Conservation (phyloP, 2,329 filamentous ascomycete species). For the Penicillium glabrum region DNA sequence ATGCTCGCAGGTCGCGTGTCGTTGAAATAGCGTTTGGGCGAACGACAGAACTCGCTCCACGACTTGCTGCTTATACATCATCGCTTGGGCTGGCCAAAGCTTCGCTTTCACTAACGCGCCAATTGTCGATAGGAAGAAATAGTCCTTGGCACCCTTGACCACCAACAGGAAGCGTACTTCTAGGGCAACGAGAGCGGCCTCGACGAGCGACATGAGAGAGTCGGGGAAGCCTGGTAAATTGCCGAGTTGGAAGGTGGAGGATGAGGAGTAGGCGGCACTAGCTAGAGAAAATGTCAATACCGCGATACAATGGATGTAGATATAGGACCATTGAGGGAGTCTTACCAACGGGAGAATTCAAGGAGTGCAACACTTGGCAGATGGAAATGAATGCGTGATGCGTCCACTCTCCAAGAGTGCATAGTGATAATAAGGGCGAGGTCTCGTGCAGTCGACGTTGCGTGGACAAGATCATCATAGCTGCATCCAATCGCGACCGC, state of each 20-base stretch:
- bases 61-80: constrained; percentile 35
- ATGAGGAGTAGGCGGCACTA: not conserved
- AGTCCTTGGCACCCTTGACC: constrained; percentile 40
- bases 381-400: constrained; percentile 39
- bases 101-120: constrained; percentile 35
- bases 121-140: constrained; percentile 41
- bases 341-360: constrained; percentile 25
- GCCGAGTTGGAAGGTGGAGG: constrained; percentile 22
- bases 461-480: constrained; percentile 37
- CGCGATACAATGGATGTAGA: not conserved
- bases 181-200: constrained; percentile 29
- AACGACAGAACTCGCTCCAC: constrained; percentile 37
- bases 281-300: constrained; percentile 9
- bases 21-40: constrained; percentile 35
- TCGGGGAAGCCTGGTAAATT: constrained; percentile 33
- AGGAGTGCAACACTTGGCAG: constrained; percentile 36
- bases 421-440: constrained; percentile 34
- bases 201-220: constrained; percentile 34
- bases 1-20: constrained; percentile 34
- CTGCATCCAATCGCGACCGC: constrained; percentile 37
- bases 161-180: constrained; percentile 33
- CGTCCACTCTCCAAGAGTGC: constrained; percentile 36
- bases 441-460: constrained; percentile 36
- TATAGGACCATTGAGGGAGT: not conserved
- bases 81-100: constrained; percentile 34